phyloP scores from a whole-genome alignment of 495 filamentous ascomycete species.

The Neurospora intermedia region DNA sequence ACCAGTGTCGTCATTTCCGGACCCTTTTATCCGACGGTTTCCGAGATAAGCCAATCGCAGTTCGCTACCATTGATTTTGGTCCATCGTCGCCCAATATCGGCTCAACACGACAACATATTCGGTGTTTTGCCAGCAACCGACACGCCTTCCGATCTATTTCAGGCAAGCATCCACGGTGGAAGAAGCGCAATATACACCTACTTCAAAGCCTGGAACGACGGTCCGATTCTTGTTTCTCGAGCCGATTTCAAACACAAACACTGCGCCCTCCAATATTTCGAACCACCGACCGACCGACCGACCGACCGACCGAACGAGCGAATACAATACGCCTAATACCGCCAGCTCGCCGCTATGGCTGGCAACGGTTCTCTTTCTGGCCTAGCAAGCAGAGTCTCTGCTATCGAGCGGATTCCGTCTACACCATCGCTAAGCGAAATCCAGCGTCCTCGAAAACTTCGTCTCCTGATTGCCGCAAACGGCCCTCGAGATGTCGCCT shows the following conservation, averaged over 20 bases:
- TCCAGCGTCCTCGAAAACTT: slow-evolving; percentile 32
- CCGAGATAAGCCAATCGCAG: background rate
- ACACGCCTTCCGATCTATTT: background rate
- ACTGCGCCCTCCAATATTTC: background rate
- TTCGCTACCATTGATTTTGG: background rate
- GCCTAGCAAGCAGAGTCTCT: background rate
- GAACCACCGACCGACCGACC: background rate
- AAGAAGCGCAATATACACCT: background rate
- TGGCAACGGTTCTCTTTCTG: background rate
- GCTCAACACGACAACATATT: background rate
- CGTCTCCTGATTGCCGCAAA: slow-evolving; percentile 43
- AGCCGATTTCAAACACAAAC: background rate
- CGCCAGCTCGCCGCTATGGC: background rate
- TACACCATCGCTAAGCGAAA: slow-evolving; percentile 29
- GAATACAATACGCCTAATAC: background rate
- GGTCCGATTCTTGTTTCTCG: background rate
- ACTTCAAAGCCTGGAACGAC: background rate
- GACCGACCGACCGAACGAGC: background rate
- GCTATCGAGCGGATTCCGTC: slow-evolving; percentile 11
- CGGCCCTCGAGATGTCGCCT: slow-evolving; percentile 39
- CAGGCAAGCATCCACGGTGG: background rate
- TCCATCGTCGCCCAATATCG: background rate
- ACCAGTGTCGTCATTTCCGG: background rate
- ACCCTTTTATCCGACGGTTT: background rate
- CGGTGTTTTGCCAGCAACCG: background rate